Base-by-base conservation (phyloP, 257 asterid genomes). In the Leptodermis oblonga region DNA sequence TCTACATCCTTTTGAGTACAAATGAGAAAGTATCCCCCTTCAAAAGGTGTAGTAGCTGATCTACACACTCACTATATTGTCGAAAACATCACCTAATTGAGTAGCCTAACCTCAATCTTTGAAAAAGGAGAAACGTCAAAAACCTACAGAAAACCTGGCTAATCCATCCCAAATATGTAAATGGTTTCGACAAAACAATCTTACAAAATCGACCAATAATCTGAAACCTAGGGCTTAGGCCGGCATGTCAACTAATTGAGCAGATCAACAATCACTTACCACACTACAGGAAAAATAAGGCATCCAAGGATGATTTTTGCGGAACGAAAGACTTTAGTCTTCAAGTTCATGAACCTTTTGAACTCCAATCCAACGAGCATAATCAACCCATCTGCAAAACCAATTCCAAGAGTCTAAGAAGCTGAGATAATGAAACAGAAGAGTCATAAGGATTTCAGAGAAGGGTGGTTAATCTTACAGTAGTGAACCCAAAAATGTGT, bases 301-400 rank as follows among this genome's bases (percentile, higher is more conserved):
- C 5, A 3, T 51, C 58, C 18, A 3, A 30, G 36, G 53, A 46
- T 43, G 43, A 7, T 49, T 45, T 37, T 46, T 18, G 58, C 37
- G 7, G 62, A 63, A 31, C 12, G 7, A 48, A 28, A 79, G 22
- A 65, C 45, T 78, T 71, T 71, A 61, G 34, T 72, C 55, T 73
- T 80, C 86, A 31, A 63, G 49, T 0, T 75, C 82, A 0, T 73
- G 86, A 77, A 83, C 95, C 81, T 92, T 85, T 63, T 92, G 98
- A 76, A 92, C 80, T 58, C 98, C 98, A 7, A 88, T 73, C 62
- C 82, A 85, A 64, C 98, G 98, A 37, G 96, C 98, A 73, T 89
- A 92, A 70, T 87, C 96, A 45, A 92, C 98, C 96, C 98, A 92
- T 86, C 98, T 92, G 92, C 74, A 59, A 22, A 78, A 41, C 58